Evolutionary conservation across 225 moss, liverwort and hornwort genomes (phyloP), one percentile per base, ranked within the genome.

Genomic region (Sphagnum tenellum): DNA sequence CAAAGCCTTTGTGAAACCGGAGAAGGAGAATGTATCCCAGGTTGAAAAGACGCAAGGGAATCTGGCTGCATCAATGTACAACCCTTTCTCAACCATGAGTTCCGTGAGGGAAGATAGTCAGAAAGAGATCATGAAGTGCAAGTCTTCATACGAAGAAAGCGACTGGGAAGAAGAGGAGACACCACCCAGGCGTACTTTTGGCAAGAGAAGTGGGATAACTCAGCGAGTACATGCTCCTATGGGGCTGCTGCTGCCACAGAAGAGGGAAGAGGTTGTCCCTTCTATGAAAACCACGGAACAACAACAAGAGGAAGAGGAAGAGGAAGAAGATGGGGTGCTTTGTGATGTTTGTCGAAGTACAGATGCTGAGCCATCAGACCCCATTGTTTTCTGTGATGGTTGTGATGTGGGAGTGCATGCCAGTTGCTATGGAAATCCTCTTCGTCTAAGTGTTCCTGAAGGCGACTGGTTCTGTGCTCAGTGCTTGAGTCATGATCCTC

Each of bases 371-470:
- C 73, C 81, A 3, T 65, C 66, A 2, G 67, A 81, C 61, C 76
- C 84, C 6, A 78, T 85, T 12, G 81, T 85, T 53, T 76, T 71
- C 62, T 85, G 84, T 65, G 84, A 81, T 70, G 81, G 84, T 60
- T 85, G 84, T 69, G 64, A 85, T 69, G 54, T 81, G 62, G 75
- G 71, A 51, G 78, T 81, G 61, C 81, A 85, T 73, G 66, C 69
- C 3, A 75, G 70, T 12, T 85, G 74, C 61, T 85, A 85, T 64
- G 78, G 84, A 11, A 78, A 74, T 65, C 78, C 76, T 44, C 67
- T 85, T 1, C 67, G 64, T 60, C 62, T 61, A 71, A 60, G 29
- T 2, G 67, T 85, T 4, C 81, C 76, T 7, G 74, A 81, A 64
- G 78, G 85, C 47, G 74, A 85, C 48, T 85, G 81, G 81, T 85